Evolutionary conservation across 768 basidiomycete genomes (phyloP), one percentile per base, ranked within the genome.

Genomic region (Paxillus involutus): DNA sequence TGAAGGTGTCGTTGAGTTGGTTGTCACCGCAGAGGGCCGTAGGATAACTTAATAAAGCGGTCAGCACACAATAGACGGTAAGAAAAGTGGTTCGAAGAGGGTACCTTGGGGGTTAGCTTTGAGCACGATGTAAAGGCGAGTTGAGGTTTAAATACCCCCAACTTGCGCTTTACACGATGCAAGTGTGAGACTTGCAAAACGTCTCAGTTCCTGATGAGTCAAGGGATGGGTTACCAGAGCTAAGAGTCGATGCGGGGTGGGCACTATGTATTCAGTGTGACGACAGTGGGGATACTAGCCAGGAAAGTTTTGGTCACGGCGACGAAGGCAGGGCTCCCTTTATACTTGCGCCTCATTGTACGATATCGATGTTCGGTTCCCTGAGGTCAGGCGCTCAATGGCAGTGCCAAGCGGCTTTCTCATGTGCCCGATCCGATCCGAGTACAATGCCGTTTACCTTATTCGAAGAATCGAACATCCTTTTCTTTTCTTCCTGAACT

Each of bases 71-170:
- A 41, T 32, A 39, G 36, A 46, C 6, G 39, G 29, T 56, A 11
- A 53, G 42, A 36, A n/a, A n/a, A n/a, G 10, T 26, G 26, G 29
- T 12, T 9, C 3, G 11, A 16, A 29, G 10, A 43, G 41, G 33
- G 33, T 19, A 53, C 65, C 17, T 49, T 26, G 36, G 30, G 26
- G 37, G 14, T 37, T 3, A 30, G 30, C 36, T 36, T 26, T 49
- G 36, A 3, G 21, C 51, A 56, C 55, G 60, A 50, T 59, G 65
- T 32, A 21, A 37, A 1, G 39, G 44, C 13, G 52, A 33, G 45
- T 5, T 6, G 49, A n/a, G 45, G 3, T 11, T n/a, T 46, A 21
- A 21, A 21, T 21, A 21, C 26, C 26, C 6, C 26, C 52, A 21
- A 45, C 9, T 17, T 26, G 26, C 26, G 47, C 11, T 46, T 32